Percentiles rank a stretch among this genome's conserved stretches.
Evolutionary conservation across 208 protist genomes (phyloP).

Genomic region (Leishmania gerbilli): DNA sequence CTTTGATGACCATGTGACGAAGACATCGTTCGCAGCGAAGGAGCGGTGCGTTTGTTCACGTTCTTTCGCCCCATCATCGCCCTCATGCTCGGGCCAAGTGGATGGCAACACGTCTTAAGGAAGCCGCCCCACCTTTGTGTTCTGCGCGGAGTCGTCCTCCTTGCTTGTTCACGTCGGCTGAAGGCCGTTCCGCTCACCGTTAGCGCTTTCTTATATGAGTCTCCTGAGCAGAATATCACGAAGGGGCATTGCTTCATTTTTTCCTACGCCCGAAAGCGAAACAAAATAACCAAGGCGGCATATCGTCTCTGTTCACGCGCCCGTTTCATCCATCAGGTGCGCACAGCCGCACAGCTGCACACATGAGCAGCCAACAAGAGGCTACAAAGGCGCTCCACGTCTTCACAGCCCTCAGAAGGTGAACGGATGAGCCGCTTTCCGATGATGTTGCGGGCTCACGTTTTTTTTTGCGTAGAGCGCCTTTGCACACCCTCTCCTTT

Average conservation of each 20-base stretch:
- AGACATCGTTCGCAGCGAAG: neutral
- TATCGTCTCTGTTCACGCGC: neutral
- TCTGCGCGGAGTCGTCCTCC: neutral
- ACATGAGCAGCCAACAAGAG: neutral
- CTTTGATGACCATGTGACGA: constrained; percentile 17
- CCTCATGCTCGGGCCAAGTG: neutral
- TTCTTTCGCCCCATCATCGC: neutral
- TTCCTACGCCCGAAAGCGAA: neutral
- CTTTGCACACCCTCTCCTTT: neutral
- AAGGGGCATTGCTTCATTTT: neutral
- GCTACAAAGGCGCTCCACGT: neutral
- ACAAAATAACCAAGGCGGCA: neutral
- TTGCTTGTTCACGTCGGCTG: neutral
- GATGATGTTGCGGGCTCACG: neutral
- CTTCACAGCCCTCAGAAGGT: neutral
- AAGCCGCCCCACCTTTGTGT: neutral
- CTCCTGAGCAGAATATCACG: neutral
- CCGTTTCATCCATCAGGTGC: neutral
- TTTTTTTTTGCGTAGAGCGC: neutral
- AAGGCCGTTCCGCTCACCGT: neutral
- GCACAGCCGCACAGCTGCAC: neutral
- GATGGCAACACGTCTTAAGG: neutral
- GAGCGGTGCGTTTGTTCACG: neutral
- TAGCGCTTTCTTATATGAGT: neutral
- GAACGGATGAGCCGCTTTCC: neutral